A percentile compares a stretch with the other conserved stretches of the same genome.
phyloP scores from a whole-genome alignment of 1,139 yeast species.

The Nakaseomyces bracarensis region DNA sequence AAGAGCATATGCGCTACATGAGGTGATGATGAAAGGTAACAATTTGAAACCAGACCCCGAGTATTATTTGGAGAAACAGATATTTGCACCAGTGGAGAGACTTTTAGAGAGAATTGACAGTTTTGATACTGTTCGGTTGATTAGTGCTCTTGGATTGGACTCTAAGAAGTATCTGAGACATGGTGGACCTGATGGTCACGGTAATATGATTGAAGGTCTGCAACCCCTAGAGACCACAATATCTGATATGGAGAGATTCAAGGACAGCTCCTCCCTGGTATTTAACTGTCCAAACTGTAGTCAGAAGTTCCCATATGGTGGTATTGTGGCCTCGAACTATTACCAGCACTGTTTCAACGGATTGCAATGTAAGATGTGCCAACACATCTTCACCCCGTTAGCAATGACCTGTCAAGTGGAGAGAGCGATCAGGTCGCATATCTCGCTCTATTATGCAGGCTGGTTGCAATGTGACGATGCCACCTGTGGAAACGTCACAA shows the following conservation, averaged over 20 bases:
- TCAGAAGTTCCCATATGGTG: slow-evolving; percentile 56
- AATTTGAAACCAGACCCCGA: slow-evolving; percentile 61
- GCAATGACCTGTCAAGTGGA: slow-evolving; percentile 69
- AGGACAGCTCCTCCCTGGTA: slow-evolving; percentile 47
- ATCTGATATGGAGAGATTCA: slow-evolving; percentile 75
- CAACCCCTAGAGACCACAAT: slow-evolving; percentile 77
- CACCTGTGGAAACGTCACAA: slow-evolving; percentile 71
- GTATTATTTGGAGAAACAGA: slow-evolving; percentile 80
- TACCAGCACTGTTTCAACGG: slow-evolving; percentile 61
- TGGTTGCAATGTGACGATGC: slow-evolving; percentile 80
- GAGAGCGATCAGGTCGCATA: slow-evolving; percentile 54
- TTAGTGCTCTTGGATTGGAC: slow-evolving; percentile 71
- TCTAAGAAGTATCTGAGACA: slow-evolving; percentile 52
- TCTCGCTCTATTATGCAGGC: slow-evolving; percentile 73
- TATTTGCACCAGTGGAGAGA: slow-evolving; percentile 86
- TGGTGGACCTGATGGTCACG: slow-evolving; percentile 35
- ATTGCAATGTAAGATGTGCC: slow-evolving; percentile 59
- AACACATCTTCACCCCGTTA: slow-evolving; percentile 42
- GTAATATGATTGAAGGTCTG: slow-evolving; percentile 40
- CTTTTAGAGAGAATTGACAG: slow-evolving; percentile 81
- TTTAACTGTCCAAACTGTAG: slow-evolving; percentile 60
- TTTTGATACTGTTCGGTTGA: slow-evolving; percentile 70
- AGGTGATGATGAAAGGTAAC: slow-evolving; percentile 47
- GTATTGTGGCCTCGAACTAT: slow-evolving; percentile 54
- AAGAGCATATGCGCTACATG: slow-evolving; percentile 73